Conservation (phyloP, 2,329 filamentous ascomycete species). For the Lasiodiplodia sp. region DNA sequence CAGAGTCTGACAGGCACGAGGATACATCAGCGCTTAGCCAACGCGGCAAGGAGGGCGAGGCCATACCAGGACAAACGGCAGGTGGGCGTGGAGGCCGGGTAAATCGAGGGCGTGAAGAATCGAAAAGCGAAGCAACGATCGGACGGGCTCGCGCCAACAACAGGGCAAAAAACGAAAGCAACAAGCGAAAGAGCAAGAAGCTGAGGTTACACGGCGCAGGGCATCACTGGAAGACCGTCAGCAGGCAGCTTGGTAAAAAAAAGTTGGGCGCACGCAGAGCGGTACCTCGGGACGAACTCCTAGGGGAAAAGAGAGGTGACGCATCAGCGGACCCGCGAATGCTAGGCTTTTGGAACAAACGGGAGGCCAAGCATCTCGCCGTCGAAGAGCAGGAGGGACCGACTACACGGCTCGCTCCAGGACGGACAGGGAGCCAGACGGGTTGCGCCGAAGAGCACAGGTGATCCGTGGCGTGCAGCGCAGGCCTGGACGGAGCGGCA, state of each 20-base stretch:
- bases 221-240: slow-evolving; percentile 19
- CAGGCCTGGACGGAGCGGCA: slow-evolving; percentile 43
- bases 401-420: slow-evolving; percentile 27
- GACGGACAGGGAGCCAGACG: slow-evolving; percentile 39
- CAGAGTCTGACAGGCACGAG: slow-evolving; percentile 43
- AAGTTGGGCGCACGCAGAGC: slow-evolving; percentile 32
- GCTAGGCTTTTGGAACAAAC: slow-evolving; percentile 44
- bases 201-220: slow-evolving; percentile 35
- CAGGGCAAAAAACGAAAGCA: slow-evolving; percentile 48
- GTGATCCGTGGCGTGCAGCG: slow-evolving; percentile 48
- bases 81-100: slow-evolving; percentile 47
- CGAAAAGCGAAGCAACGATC: slow-evolving; percentile 36
- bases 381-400: slow-evolving; percentile 24
- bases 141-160: slow-evolving; percentile 43
- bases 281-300: slow-evolving; percentile 51
- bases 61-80: slow-evolving; percentile 46
- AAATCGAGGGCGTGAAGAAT: slow-evolving; percentile 44
- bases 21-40: slow-evolving; percentile 48
- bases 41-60: slow-evolving; percentile 45
- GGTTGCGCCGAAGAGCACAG: slow-evolving; percentile 49
- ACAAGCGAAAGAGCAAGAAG: slow-evolving; percentile 42
- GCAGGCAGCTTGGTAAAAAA: slow-evolving; percentile 1
- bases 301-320: slow-evolving; percentile 41
- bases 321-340: slow-evolving; percentile 47
- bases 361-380: slow-evolving; percentile 34